Conservation (phyloP, 768 basidiomycete genomes). For the Amyloporia xantha region DNA sequence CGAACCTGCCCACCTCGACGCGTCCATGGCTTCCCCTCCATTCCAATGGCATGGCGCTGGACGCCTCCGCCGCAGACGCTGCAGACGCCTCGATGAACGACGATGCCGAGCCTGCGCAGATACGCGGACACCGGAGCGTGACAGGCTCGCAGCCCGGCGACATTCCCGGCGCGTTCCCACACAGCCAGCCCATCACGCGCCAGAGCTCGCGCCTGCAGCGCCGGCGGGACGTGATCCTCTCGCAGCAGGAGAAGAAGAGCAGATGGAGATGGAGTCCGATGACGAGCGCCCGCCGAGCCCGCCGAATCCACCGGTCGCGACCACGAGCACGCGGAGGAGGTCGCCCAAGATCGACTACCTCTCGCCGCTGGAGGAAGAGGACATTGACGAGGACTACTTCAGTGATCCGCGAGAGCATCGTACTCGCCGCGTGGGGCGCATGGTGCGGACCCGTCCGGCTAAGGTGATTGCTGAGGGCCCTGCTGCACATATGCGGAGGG, state of each 20-base stretch:
- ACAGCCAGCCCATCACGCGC: slow-evolving; percentile 2
- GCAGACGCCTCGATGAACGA: slow-evolving; percentile 4
- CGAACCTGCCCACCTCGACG: slow-evolving; percentile 3
- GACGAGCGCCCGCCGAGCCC: slow-evolving; percentile 11
- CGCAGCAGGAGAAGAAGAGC: slow-evolving; percentile 25
- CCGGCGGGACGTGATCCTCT: slow-evolving; percentile 11
- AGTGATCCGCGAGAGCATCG: not conserved
- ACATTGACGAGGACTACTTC: not conserved
- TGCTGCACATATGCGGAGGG: not conserved
- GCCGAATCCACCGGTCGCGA: slow-evolving; percentile 10
- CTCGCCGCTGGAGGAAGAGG: slow-evolving; percentile 16
- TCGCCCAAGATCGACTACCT: slow-evolving; percentile 16
- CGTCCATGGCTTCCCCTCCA: slow-evolving; percentile 12
- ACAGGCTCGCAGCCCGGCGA: not conserved
- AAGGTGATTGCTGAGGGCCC: not conserved
- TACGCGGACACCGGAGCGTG: no score
- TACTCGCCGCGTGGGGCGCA: not conserved
- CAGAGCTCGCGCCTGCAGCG: slow-evolving; percentile 14
- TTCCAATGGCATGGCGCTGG: slow-evolving; percentile 2
- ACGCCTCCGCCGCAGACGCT: not conserved
- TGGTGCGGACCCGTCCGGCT: not conserved
- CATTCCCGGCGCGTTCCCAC: slow-evolving; percentile 6
- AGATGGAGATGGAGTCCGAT: slow-evolving; percentile 20
- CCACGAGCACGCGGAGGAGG: slow-evolving; percentile 27
- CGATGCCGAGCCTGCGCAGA: slow-evolving; percentile 1